phyloP scores from a whole-genome alignment of 208 protist species.

The Balamuthia mandrillaris region DNA sequence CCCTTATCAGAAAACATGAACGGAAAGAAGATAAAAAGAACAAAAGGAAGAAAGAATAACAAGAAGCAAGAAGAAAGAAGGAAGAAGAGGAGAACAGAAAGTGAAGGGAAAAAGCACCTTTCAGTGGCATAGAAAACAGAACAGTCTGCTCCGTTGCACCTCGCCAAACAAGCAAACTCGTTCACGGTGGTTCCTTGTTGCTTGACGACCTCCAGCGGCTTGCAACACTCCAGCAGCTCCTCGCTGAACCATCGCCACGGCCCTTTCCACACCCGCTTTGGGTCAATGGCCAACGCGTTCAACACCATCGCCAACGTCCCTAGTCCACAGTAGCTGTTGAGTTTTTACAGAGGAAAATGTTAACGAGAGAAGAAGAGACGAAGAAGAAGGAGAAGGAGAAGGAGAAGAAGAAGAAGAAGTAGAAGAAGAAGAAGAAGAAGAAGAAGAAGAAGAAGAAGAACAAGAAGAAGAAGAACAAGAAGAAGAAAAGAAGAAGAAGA shows the following conservation, averaged over 20 bases:
- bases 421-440: background rate
- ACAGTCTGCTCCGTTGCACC: background rate
- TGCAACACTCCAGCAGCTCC: constrained; percentile 74
- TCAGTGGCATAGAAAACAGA: background rate
- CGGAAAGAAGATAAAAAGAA: background rate
- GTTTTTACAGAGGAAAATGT: background rate
- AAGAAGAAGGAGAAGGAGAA: background rate
- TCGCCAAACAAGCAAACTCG: constrained; percentile 59
- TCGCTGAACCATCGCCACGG: constrained; percentile 79
- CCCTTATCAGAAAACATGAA: background rate
- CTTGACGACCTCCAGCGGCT: constrained; percentile 61
- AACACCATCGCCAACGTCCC: constrained; percentile 75
- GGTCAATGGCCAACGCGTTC: constrained; percentile 74
- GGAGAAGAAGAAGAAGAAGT: background rate
- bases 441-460: background rate
- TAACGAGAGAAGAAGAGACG: background rate
- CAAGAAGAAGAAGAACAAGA: background rate
- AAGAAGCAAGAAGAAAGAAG: background rate
- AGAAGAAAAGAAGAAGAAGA: background rate
- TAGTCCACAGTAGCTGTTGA: constrained; percentile 62
- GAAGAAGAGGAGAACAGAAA: background rate
- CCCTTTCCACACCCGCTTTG: constrained; percentile 74
- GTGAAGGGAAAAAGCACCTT: background rate
- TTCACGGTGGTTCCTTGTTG: constrained; percentile 65
- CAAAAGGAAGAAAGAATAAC: background rate